Percentiles rank a stretch among this genome's conserved stretches.
These are phyloP conservation scores for Amanita brunnescens DNA, from an alignment of 768 basidiomycete genomes.

Conservation along the genomic window DNA sequence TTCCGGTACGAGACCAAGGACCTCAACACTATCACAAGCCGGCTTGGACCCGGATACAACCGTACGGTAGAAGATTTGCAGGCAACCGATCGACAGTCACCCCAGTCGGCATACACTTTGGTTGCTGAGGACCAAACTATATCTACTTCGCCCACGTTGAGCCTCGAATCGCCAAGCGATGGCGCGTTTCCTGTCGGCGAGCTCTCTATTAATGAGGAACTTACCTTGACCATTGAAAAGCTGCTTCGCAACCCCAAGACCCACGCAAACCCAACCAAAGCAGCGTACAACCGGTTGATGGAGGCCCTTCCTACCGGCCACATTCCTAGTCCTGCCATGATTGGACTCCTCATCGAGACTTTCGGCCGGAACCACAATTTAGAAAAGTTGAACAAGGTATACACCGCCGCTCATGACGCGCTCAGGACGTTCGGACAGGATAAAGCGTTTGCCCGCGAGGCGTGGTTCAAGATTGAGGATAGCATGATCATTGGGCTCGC, in stretches of 20 bases:
- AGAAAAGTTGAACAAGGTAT: slow-evolving; percentile 55
- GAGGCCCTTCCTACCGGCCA: slow-evolving; percentile 32
- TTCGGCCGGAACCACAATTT: slow-evolving; percentile 58
- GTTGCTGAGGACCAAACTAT: neutral
- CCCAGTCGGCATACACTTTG: neutral
- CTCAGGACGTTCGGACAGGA: slow-evolving; percentile 28
- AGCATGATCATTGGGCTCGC: slow-evolving; percentile 84
- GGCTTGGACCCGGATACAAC: slow-evolving; percentile 6
- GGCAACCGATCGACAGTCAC: neutral
- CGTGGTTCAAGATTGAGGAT: slow-evolving; percentile 80
- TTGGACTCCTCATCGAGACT: slow-evolving; percentile 58
- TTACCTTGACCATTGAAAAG: neutral
- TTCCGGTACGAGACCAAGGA: neutral
- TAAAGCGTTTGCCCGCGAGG: slow-evolving; percentile 16
- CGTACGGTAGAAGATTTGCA: too few relatives aligned
- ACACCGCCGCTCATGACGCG: slow-evolving; percentile 57
- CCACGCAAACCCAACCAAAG: slow-evolving; percentile 19
- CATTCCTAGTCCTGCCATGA: slow-evolving; percentile 40
- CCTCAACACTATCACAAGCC: neutral
- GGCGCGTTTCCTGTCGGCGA: neutral
- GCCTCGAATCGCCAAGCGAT: neutral
- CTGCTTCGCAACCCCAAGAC: slow-evolving; percentile 1
- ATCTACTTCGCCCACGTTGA: neutral
- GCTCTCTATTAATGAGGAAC: too few relatives aligned
- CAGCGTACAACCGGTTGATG: slow-evolving; percentile 44